phyloP scores from a whole-genome alignment of 805 yeast genomes.

The Yamadazyma sp. region DNA sequence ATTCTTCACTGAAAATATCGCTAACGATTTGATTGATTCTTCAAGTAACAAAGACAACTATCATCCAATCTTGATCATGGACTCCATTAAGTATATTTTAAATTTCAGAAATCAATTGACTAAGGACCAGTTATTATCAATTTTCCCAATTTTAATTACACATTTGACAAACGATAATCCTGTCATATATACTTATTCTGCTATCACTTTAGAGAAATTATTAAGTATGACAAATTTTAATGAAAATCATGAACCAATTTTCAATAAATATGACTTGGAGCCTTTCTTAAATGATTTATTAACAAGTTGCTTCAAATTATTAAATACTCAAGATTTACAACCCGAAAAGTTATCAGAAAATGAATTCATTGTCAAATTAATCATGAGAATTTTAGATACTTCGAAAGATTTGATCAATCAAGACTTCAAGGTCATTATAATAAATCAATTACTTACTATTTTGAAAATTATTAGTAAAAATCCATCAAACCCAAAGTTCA shows the following conservation, averaged over 20 bases:
- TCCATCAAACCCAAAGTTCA: constrained; percentile 93
- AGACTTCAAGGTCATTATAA: constrained; percentile 42
- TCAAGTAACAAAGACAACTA: constrained; percentile 27
- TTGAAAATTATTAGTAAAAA: constrained; percentile 72
- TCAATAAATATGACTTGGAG: constrained; percentile 69
- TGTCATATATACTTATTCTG: constrained; percentile 89
- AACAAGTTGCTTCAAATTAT: constrained; percentile 65
- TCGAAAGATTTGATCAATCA: constrained; percentile 60
- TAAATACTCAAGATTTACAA: constrained; percentile 25
- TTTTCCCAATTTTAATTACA: constrained; percentile 72
- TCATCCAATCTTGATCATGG: constrained; percentile 82
- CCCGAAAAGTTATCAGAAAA: constrained; percentile 95
- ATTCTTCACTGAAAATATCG: constrained; percentile 78
- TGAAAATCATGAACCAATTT: constrained; percentile 55
- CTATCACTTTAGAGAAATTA: constrained; percentile 88
- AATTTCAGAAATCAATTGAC: constrained; percentile 91
- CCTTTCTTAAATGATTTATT: constrained; percentile 59
- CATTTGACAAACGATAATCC: constrained; percentile 60
- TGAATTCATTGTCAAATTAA: constrained; percentile 85
- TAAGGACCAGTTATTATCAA: constrained; percentile 73
- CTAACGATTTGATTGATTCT: constrained; percentile 64
- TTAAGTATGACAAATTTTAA: constrained; percentile 65
- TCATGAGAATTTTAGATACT: constrained; percentile 76
- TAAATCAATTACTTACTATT: constrained; percentile 67
- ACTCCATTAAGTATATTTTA: constrained; percentile 87